These are phyloP conservation scores for Pichia sp. DNA, from an alignment of 1,139 yeast genomes.

Conservation along the genomic window DNA sequence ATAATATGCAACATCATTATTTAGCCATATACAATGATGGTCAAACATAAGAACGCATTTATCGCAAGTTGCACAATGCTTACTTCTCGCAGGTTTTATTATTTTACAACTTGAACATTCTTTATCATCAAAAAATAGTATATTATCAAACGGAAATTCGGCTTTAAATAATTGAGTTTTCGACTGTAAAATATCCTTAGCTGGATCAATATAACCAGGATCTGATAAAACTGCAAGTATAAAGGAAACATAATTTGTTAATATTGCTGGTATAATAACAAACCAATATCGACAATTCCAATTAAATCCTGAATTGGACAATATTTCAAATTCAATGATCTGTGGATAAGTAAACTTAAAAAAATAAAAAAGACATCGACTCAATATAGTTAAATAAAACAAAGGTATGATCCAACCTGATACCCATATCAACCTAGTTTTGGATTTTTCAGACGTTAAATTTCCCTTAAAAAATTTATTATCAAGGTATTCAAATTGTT, in stretches of 20 bases:
- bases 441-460: conserved; percentile 11
- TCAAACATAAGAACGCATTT: conserved; percentile 65
- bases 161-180: conserved; percentile 32
- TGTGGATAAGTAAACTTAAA: conserved; percentile 33
- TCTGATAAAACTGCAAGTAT: conserved; percentile 43
- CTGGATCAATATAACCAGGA: conserved; percentile 43
- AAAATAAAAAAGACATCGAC: conserved; percentile 43
- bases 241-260: conserved; percentile 34
- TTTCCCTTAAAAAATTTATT: conserved; percentile 4
- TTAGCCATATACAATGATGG: conserved; percentile 95
- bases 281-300: conserved; percentile 15
- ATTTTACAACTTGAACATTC: conserved; percentile 46
- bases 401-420: conserved; percentile 44
- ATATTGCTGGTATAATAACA: conserved; percentile 33
- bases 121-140: conserved; percentile 47
- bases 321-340: conserved; percentile 5
- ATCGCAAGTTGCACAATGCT: conserved; percentile 76
- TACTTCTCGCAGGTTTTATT: conserved; percentile 80
- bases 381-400: conserved; percentile 40
- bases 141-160: conserved; percentile 36
- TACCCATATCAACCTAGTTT: conserved; percentile 6
- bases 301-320: neutral
- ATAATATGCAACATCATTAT: conserved; percentile 77
- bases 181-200: conserved; percentile 2
- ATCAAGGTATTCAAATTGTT: conserved; percentile 5